These are phyloP conservation scores for Aspergillus diversus DNA, from an alignment of 495 filamentous ascomycete genomes.

Conservation along the genomic window DNA sequence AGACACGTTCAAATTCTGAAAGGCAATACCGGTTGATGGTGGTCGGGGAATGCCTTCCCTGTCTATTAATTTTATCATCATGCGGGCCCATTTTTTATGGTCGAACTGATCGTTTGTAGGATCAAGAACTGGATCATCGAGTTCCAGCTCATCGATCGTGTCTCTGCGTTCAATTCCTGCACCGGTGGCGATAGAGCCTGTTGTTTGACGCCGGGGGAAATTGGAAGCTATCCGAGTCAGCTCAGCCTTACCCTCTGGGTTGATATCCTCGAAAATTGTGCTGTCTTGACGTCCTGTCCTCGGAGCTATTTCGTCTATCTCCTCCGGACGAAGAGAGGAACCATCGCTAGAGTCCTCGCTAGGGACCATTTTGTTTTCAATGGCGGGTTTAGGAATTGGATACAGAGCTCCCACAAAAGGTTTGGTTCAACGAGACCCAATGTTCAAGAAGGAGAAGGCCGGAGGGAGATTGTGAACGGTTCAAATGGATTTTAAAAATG, in stretches of 20 bases:
- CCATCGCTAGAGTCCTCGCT: slow-evolving; percentile 10
- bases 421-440: no score
- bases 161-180: slow-evolving; percentile 41
- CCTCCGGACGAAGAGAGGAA: slow-evolving; percentile 23
- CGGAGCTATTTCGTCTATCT: slow-evolving; percentile 22
- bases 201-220: slow-evolving; percentile 36
- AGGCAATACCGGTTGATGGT: slow-evolving; percentile 48
- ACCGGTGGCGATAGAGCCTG: slow-evolving; percentile 28
- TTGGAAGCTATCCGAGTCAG: slow-evolving; percentile 45
- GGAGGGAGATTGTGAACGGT: not conserved
- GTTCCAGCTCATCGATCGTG: slow-evolving; percentile 46
- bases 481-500: not conserved
- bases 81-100: slow-evolving; percentile 60
- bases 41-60: slow-evolving; percentile 45
- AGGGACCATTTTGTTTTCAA: slow-evolving; percentile 31
- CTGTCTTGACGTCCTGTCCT: slow-evolving; percentile 27
- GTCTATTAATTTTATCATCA: slow-evolving; percentile 47
- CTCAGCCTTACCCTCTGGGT: slow-evolving; percentile 38
- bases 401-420: not conserved
- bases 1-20: slow-evolving; percentile 57
- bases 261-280: slow-evolving; percentile 39
- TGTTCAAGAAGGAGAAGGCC: no score
- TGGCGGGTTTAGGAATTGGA: not conserved
- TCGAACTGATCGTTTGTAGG: slow-evolving; percentile 60
- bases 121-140: slow-evolving; percentile 58